A percentile compares a stretch with the other conserved stretches of the same genome.
Evolutionary conservation across 2,329 filamentous ascomycete species (phyloP).

Genomic region (Rosellinia necatrix): DNA sequence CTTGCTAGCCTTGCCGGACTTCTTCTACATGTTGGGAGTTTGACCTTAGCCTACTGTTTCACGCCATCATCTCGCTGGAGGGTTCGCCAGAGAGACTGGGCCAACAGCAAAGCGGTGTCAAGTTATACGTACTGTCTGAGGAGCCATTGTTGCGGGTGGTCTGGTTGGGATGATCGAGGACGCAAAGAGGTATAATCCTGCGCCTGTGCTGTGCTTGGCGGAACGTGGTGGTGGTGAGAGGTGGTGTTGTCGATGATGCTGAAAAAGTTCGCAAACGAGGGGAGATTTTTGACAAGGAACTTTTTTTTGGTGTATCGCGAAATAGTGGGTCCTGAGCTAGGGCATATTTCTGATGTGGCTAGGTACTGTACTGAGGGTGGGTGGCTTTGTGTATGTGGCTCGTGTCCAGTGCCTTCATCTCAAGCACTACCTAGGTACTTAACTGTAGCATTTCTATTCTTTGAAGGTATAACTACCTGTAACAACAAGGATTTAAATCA

Average conservation of each 20-base stretch:
- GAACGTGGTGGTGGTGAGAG: constrained; percentile 31
- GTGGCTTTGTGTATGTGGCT: too few species aligned
- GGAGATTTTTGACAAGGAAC: constrained; percentile 30
- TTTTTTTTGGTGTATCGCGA: constrained; percentile 42
- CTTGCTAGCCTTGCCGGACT: constrained; percentile 71
- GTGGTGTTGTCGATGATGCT: constrained; percentile 13
- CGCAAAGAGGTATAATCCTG: constrained; percentile 73
- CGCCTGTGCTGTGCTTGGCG: constrained; percentile 36
- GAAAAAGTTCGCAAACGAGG: constrained; percentile 30
- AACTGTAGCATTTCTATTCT: too few species aligned
- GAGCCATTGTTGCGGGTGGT: constrained; percentile 70
- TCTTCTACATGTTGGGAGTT: constrained; percentile 64
- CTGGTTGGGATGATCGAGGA: constrained; percentile 41
- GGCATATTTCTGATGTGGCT: constrained; percentile 21
- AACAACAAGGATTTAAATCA: too few species aligned
- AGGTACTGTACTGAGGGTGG: too few species aligned
- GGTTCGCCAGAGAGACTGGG: constrained; percentile 52
- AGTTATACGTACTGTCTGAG: constrained; percentile 80
- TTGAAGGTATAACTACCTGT: too few species aligned
- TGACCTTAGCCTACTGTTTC: constrained; percentile 96
- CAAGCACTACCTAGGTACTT: too few species aligned
- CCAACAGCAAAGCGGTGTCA: constrained; percentile 93
- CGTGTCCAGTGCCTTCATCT: too few species aligned
- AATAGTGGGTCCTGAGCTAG: constrained; percentile 32
- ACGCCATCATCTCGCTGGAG: constrained; percentile 55